Base-by-base conservation (phyloP, 331 rosid genomes). In the Acacia pycnantha region DNA sequence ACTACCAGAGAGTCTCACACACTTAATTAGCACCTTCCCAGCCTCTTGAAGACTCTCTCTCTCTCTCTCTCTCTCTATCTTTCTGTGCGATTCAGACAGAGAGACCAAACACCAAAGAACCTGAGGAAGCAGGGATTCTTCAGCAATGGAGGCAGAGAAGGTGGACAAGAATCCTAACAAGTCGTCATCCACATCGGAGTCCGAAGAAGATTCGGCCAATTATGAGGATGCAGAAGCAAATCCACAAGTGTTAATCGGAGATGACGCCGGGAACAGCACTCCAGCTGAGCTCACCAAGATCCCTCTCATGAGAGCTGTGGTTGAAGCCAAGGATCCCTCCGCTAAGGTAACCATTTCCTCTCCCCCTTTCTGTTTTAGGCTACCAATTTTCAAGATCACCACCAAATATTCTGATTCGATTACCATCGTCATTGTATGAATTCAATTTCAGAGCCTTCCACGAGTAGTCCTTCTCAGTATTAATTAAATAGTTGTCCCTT, bases 311-410 rank as follows among this genome's bases (percentile, higher is more conserved):
- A 89, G 91, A 74, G 51, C 72, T 4, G 37, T 54, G 44, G 77
- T 89, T 68, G 84, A 91, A 73, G 0, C 61, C 26, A 79, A 73
- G 8, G 85, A 89, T 83, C 90, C 92, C 64, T 87, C 91, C 69
- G 82, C 87, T 59, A 87, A 86, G 91, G 94, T 88, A 74, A 40
- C 22, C 44, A 37, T 68, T 37, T 12, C 50, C 24, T 41, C 71
- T 65, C 1, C 24, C 37, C 41, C 37, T 8, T 15, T 16, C 21
- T 1, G 54, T 15, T 48, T 48, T 48, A 48, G 19, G 21, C 54
- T 0, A 48, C 53, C 19, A 14, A 15, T 48, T 4, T 15, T 15
- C 53, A 14, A 48, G 53, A 48, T 14, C 19, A 14, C 1, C 50
- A 31, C 27, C 14, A 29, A 11, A 31, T 29, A 31, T 29, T 47